Evolutionary conservation across 1,284 basidiomycete genomes (phyloP).

Genomic region (Puccinia novopanici): DNA sequence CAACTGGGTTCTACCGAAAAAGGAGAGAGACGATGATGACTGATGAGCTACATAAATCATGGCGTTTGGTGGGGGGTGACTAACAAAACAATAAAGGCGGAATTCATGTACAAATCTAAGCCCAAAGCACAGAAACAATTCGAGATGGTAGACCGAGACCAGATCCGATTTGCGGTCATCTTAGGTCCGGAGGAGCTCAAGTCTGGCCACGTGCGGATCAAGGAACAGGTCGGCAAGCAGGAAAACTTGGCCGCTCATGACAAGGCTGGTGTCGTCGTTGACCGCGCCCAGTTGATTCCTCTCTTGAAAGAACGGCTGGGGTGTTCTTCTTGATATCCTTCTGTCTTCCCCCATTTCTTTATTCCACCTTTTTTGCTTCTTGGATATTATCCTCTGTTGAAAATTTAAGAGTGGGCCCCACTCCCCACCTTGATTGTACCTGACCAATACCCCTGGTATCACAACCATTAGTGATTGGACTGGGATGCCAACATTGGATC

Average conservation of each 20-base stretch:
- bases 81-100: slow-evolving; percentile 65
- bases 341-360: not conserved
- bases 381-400: too few species aligned
- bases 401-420: too few species aligned
- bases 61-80: not conserved
- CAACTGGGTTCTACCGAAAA: too few species aligned
- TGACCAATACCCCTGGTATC: too few species aligned
- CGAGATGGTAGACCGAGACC: slow-evolving; percentile 84
- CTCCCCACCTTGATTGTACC: too few species aligned
- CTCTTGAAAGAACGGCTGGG: slow-evolving; percentile 30
- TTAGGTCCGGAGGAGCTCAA: slow-evolving; percentile 83
- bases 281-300: slow-evolving; percentile 30
- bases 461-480: too few species aligned
- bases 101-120: slow-evolving; percentile 89
- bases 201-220: slow-evolving; percentile 80
- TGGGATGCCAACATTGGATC: too few species aligned
- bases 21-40: not conserved
- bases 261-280: slow-evolving; percentile 34
- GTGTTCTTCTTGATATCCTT: not conserved
- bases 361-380: not conserved
- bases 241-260: not conserved
- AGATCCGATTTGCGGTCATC: slow-evolving; percentile 86
- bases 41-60: not conserved
- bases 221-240: slow-evolving; percentile 81
- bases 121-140: slow-evolving; percentile 85